phyloP scores from a whole-genome alignment of 2,329 filamentous ascomycete genomes.

The Diaporthe humulicola region DNA sequence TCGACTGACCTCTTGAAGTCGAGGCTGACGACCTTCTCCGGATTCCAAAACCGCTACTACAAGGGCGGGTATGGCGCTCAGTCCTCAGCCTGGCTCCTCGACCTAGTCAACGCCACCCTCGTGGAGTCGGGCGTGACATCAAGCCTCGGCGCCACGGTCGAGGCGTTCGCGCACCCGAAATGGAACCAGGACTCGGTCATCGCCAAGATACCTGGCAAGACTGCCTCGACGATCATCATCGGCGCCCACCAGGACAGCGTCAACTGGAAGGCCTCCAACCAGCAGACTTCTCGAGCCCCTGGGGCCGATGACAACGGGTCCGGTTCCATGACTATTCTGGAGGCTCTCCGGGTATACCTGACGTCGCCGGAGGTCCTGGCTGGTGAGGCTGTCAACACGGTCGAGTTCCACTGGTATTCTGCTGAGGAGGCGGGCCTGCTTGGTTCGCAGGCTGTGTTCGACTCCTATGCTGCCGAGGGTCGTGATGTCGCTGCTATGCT shows the following conservation, averaged over 20 bases:
- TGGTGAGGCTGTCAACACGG: constrained; percentile 77
- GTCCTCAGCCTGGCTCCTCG: constrained; percentile 81
- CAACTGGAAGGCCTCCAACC: constrained; percentile 78
- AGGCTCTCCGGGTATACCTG: constrained; percentile 80
- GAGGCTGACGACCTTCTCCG: constrained; percentile 71
- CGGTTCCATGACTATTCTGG: constrained; percentile 83
- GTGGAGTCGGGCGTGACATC: constrained; percentile 63
- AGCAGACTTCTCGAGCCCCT: constrained; percentile 69
- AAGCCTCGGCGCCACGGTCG: constrained; percentile 70
- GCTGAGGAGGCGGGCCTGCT: constrained; percentile 81
- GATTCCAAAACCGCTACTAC: constrained; percentile 78
- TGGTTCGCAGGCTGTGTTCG: constrained; percentile 71
- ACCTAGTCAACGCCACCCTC: constrained; percentile 74
- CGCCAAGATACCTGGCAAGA: constrained; percentile 82
- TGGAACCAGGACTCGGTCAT: constrained; percentile 86
- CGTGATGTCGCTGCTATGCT: constrained; percentile 57
- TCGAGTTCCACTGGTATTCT: constrained; percentile 75
- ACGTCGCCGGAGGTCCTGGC: constrained; percentile 71
- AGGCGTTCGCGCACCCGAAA: constrained; percentile 60
- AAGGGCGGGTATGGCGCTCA: constrained; percentile 74
- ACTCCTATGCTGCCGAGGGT: constrained; percentile 50
- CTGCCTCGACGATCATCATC: constrained; percentile 76
- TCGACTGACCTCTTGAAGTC: constrained; percentile 21
- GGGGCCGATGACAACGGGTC: constrained; percentile 84
- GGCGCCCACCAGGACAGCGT: constrained; percentile 87